Conservation (phyloP, 179 eudicot species). For the Silene vulgaris region DNA sequence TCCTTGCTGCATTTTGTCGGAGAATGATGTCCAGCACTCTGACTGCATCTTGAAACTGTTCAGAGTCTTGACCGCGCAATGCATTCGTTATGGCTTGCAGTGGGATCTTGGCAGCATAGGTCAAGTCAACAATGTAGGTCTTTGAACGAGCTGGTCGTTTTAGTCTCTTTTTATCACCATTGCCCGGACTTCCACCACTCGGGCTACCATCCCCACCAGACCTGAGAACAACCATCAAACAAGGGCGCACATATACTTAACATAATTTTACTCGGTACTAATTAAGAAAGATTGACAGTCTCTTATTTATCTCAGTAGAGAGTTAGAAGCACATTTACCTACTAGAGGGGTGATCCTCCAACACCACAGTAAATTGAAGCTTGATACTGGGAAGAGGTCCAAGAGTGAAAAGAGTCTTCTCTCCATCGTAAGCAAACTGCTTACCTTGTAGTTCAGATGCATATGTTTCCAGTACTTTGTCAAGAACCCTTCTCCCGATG, state of each 20-base stretch:
- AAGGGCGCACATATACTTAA: neutral
- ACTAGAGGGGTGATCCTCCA: slow-evolving; percentile 27
- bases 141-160: slow-evolving; percentile 43
- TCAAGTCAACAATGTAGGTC: slow-evolving; percentile 26
- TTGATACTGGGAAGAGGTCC: slow-evolving; percentile 33
- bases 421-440: slow-evolving; percentile 36
- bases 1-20: too few species aligned
- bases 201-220: slow-evolving; percentile 43
- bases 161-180: slow-evolving; percentile 46
- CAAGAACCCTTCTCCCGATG: slow-evolving; percentile 30
- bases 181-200: slow-evolving; percentile 42
- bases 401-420: slow-evolving; percentile 33
- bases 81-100: slow-evolving; percentile 33
- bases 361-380: slow-evolving; percentile 26
- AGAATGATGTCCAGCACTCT: too few species aligned
- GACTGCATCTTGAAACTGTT: slow-evolving; percentile 18
- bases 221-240: slow-evolving; percentile 28
- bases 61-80: slow-evolving; percentile 68
- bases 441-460: slow-evolving; percentile 29
- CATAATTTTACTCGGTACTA: neutral
- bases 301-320: neutral
- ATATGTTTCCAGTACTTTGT: slow-evolving; percentile 29
- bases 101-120: slow-evolving; percentile 33
- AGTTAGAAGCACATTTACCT: slow-evolving; percentile 22
- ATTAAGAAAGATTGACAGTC: too few species aligned